Conservation (phyloP, 352 stramenopile genomes). For the Phytophthora pseudosyringae region DNA sequence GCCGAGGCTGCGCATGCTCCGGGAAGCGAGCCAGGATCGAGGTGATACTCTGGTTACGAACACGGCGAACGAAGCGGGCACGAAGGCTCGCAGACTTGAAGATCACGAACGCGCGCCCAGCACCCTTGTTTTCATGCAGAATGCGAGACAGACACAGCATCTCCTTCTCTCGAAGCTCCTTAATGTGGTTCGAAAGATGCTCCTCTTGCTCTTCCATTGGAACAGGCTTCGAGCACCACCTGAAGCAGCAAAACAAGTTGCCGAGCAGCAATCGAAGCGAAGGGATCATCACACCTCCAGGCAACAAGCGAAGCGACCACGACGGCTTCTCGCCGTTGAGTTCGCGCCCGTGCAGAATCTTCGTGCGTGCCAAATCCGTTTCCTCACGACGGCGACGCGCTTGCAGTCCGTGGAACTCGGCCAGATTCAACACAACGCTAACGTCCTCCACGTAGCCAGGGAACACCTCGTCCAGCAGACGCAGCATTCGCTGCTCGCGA, state of each 20-base stretch:
- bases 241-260: slow-evolving; percentile 53
- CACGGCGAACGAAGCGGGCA: slow-evolving; percentile 78
- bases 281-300: slow-evolving; percentile 75
- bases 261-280: slow-evolving; percentile 56
- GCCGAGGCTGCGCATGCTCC: slow-evolving; percentile 57
- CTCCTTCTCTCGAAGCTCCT: slow-evolving; percentile 64
- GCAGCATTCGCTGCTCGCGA: slow-evolving; percentile 76
- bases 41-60: slow-evolving; percentile 77
- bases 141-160: slow-evolving; percentile 59
- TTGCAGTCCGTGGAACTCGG: slow-evolving; percentile 73
- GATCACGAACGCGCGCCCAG: slow-evolving; percentile 80
- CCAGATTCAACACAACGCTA: slow-evolving; percentile 82
- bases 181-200: slow-evolving; percentile 49
- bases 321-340: slow-evolving; percentile 50
- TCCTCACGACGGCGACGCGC: slow-evolving; percentile 54
- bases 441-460: slow-evolving; percentile 83
- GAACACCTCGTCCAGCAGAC: slow-evolving; percentile 84
- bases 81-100: slow-evolving; percentile 79
- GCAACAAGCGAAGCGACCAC: slow-evolving; percentile 72
- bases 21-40: slow-evolving; percentile 78
- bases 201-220: slow-evolving; percentile 55
- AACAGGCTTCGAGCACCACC: slow-evolving; percentile 48
- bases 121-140: slow-evolving; percentile 72
- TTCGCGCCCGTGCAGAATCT: slow-evolving; percentile 55
- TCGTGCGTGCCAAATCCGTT: slow-evolving; percentile 61